Conservation (phyloP, 1,139 yeast genomes). For the Blastobotrys arbuscula region DNA sequence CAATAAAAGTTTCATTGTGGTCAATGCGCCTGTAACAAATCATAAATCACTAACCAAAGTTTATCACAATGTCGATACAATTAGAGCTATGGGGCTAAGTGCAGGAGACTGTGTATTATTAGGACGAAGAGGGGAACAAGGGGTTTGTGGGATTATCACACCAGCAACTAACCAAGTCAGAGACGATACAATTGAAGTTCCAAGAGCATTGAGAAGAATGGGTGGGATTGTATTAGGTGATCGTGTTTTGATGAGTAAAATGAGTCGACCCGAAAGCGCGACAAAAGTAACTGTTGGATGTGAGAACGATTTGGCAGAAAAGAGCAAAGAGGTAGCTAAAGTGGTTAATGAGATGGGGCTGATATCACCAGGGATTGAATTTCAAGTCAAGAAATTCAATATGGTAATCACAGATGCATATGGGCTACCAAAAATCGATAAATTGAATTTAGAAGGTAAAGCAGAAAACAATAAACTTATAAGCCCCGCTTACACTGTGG, state of each 20-base stretch:
- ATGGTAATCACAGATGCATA: slow-evolving; percentile 32
- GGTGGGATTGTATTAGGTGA: slow-evolving; percentile 70
- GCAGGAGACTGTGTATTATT: slow-evolving; percentile 53
- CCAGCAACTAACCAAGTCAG: slow-evolving; percentile 20
- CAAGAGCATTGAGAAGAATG: slow-evolving; percentile 45
- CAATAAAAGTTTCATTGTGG: slow-evolving; percentile 38
- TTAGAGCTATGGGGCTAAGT: slow-evolving; percentile 48
- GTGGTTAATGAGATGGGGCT: slow-evolving; percentile 25
- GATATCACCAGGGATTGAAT: slow-evolving; percentile 21
- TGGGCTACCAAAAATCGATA: slow-evolving; percentile 34
- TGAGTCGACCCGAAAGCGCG: slow-evolving; percentile 50
- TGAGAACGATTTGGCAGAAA: slow-evolving; percentile 15
- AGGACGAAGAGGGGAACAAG: slow-evolving; percentile 39
- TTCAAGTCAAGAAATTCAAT: slow-evolving; percentile 12
- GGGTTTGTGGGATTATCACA: slow-evolving; percentile 25
- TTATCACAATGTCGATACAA: slow-evolving; percentile 46
- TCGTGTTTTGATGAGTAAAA: slow-evolving; percentile 48
- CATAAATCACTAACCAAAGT: slow-evolving; percentile 39
- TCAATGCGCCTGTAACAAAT: slow-evolving; percentile 44
- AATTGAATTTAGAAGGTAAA: slow-evolving; percentile 28
- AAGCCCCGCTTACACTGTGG: slow-evolving; percentile 33
- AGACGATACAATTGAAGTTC: slow-evolving; percentile 49
- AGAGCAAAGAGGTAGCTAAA: slow-evolving; percentile 19
- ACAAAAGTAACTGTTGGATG: slow-evolving; percentile 33
- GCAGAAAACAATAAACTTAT: slow-evolving; percentile 18